Percentiles rank a stretch among this genome's conserved stretches.
phyloP scores from a whole-genome alignment of 495 filamentous ascomycete genomes.

The Trichoderma orchidacearum region DNA sequence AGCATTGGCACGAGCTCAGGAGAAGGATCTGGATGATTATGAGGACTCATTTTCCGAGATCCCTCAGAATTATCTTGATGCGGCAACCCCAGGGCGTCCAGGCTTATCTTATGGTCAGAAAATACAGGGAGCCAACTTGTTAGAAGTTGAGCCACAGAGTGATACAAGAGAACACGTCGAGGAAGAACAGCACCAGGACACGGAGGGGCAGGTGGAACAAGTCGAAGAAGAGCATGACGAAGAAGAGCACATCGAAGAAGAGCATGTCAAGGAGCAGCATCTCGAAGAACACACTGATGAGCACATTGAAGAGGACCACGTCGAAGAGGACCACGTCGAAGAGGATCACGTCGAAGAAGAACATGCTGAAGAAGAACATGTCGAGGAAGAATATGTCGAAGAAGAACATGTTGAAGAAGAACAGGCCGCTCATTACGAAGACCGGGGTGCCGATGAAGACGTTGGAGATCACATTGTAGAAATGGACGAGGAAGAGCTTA shows the following conservation, averaged over 20 bases:
- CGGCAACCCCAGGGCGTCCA: slow-evolving; percentile 29
- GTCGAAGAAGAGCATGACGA: neutral
- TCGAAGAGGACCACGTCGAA: slow-evolving; percentile 2
- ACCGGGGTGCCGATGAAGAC: too few relatives aligned
- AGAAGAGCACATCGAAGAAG: neutral
- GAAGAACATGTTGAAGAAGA: too few relatives aligned
- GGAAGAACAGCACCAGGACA: neutral
- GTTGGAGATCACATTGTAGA: too few relatives aligned
- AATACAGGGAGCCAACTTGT: neutral
- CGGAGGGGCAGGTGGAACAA: neutral
- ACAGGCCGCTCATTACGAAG: too few relatives aligned
- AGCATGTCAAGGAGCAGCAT: neutral
- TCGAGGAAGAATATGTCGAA: slow-evolving; percentile 2
- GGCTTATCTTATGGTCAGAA: neutral
- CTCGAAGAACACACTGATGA: slow-evolving; percentile 4
- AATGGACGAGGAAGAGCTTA: neutral
- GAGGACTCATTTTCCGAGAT: slow-evolving; percentile 41
- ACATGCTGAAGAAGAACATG: slow-evolving; percentile 1
- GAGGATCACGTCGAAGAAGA: too few relatives aligned
- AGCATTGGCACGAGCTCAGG: neutral
- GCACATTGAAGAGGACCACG: slow-evolving; percentile 7
- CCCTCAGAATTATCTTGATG: slow-evolving; percentile 28
- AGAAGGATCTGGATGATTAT: slow-evolving; percentile 17
- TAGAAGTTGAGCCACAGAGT: neutral
- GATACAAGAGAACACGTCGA: slow-evolving; percentile 4